phyloP scores from a whole-genome alignment of 1,284 basidiomycete species.

The Anthracocystis walkeri region DNA sequence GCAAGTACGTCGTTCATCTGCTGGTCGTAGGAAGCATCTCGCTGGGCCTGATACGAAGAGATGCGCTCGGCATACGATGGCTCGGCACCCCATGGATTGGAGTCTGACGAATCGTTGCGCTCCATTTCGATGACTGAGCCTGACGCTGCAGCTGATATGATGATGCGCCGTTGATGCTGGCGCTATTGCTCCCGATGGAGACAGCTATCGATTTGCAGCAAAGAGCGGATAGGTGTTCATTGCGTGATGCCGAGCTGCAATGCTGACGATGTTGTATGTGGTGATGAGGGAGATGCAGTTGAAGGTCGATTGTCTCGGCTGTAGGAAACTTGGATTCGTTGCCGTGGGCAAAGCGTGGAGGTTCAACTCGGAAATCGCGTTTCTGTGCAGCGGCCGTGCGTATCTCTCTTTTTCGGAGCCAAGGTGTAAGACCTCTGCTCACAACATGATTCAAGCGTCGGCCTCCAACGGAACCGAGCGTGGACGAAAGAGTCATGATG shows the following conservation, averaged over 20 bases:
- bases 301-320: slow-evolving; percentile 2
- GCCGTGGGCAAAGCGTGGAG: slow-evolving; percentile 8
- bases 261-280: background rate
- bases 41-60: slow-evolving; percentile 19
- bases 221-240: background rate
- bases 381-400: slow-evolving; percentile 14
- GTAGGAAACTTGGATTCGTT: background rate
- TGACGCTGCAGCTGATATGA: background rate
- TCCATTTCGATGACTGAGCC: slow-evolving; percentile 11
- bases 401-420: background rate
- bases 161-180: background rate
- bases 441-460: background rate
- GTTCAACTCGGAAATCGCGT: background rate
- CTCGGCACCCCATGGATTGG: slow-evolving; percentile 43
- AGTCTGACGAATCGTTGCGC: slow-evolving; percentile 27
- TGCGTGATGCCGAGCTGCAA: background rate
- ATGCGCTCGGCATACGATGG: slow-evolving; percentile 33
- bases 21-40: slow-evolving; percentile 18
- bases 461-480: slow-evolving; percentile 18
- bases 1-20: slow-evolving; percentile 38
- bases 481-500: background rate
- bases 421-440: background rate
- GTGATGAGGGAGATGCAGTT: background rate
- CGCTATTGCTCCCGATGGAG: background rate
- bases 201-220: background rate